Base-by-base conservation (phyloP, 306 rosid genomes). In the Aeschynomene evenia region DNA sequence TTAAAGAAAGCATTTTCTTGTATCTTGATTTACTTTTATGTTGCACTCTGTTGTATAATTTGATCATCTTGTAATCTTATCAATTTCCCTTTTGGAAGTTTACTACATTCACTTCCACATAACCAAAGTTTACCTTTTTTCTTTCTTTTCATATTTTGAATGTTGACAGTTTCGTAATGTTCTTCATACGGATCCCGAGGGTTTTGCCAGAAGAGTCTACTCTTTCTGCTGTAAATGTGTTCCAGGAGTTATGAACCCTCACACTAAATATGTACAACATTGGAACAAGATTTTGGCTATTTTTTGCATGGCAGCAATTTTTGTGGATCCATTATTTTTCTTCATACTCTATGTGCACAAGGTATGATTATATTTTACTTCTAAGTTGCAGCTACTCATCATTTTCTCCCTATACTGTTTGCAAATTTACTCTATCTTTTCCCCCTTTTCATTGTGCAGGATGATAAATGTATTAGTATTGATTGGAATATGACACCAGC, bases 241-340 rank as follows among this genome's bases (percentile, higher is more conserved):
- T 79, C 91, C 89, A 45, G 91, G 91, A 72, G 87, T 90, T 56
- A 88, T 90, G 85, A 90, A 90, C 63, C 98, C 96, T 76, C 98
- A 89, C 72, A 7, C 86, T 51, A 89, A 75, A 80, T 66, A 82
- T 31, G 84, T 90, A 63, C 98, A 88, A 66, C 85, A 26, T 11
- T 92, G 98, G 98, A 90, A 77, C 84, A 73, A 83, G 58, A 73
- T 83, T 71, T 88, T 92, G 57, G 93, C 79, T 81, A 86, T 86
- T 52, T 72, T 82, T 74, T 86, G 96, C 87, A 42, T 90, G 51
- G 24, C 77, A 28, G 86, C 96, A 63, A 79, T 88, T 70, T 92
- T 89, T 70, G 81, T 92, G 40, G 96, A 92, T 71, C 98, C 98
- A 1, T 79, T 92, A 66, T 85, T 87, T 85, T 90, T 90, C 86